These are phyloP conservation scores for Meira nashicola DNA, from an alignment of 1,284 basidiomycete genomes.

Conservation along the genomic window DNA sequence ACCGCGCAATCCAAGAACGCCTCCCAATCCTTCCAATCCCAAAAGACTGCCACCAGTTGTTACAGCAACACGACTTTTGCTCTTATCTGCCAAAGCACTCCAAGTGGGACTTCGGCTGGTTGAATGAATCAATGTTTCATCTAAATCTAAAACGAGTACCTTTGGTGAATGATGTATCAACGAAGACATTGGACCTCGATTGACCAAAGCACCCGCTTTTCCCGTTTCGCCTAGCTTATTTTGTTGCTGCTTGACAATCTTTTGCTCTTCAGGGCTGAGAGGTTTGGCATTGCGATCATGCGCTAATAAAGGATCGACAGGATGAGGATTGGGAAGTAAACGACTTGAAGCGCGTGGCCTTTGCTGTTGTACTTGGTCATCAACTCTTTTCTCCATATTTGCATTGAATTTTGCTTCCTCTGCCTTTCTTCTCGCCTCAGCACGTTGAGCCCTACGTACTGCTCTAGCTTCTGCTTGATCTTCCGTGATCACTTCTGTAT, in stretches of 20 bases:
- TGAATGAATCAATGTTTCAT: slow-evolving; percentile 96
- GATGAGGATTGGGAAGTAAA: slow-evolving; percentile 38
- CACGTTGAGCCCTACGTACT: not conserved
- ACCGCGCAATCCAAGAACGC: slow-evolving; percentile 39
- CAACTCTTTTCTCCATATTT: slow-evolving; percentile 2
- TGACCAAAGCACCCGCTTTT: not conserved
- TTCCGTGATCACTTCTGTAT: slow-evolving; percentile 25
- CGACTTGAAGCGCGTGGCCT: slow-evolving; percentile 11
- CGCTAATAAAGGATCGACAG: slow-evolving; percentile 33
- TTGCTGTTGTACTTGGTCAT: not conserved
- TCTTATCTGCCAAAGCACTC: slow-evolving; percentile 12
- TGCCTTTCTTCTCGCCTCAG: not conserved
- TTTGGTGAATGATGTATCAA: slow-evolving; percentile 50
- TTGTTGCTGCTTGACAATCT: not conserved
- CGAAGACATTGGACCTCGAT: slow-evolving; percentile 14
- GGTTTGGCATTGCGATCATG: slow-evolving; percentile 19
- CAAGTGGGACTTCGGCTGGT: slow-evolving; percentile 67
- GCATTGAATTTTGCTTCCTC: not conserved
- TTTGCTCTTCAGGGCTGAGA: not conserved
- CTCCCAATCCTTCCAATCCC: slow-evolving; percentile 39
- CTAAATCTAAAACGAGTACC: slow-evolving; percentile 69
- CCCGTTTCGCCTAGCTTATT: not conserved
- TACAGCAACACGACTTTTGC: slow-evolving; percentile 5
- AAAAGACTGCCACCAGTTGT: slow-evolving; percentile 23
- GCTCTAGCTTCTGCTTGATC: slow-evolving; percentile 28